A percentile compares a stretch with the other conserved stretches of the same genome.
Evolutionary conservation across 2,329 filamentous ascomycete genomes (phyloP).

Genomic region (Monilinia polystroma): DNA sequence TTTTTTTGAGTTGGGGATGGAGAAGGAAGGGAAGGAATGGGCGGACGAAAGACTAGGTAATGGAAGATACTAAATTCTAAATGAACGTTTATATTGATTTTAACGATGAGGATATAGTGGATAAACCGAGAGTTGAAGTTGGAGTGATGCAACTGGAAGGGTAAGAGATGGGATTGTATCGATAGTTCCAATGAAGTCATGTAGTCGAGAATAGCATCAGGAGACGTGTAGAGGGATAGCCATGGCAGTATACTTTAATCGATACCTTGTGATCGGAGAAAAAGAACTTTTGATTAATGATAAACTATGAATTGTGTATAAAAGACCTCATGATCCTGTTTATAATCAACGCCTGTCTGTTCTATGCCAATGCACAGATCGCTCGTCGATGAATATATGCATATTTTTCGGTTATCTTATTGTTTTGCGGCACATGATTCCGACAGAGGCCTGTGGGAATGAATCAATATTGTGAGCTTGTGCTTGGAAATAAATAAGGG

Average conservation of each 20-base stretch:
- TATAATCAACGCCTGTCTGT: background rate
- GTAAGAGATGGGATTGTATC: too few species aligned
- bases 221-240: background rate
- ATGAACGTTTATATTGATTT: too few species aligned
- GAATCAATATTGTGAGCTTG: background rate
- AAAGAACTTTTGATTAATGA: background rate
- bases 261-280: background rate
- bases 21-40: background rate
- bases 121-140: too few species aligned
- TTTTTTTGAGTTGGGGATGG: too few species aligned
- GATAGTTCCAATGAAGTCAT: too few species aligned
- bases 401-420: background rate
- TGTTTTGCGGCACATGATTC: slow-evolving; percentile 2
- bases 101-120: too few species aligned
- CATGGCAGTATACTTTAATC: background rate
- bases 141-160: too few species aligned
- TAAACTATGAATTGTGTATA: background rate
- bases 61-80: too few species aligned
- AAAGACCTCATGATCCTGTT: background rate
- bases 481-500: background rate
- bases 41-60: too few species aligned
- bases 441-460: background rate
- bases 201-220: too few species aligned
- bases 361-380: background rate
- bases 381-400: background rate